Evolutionary conservation across 495 filamentous ascomycete species (phyloP).

Genomic region (Diplogelasinospora grovesii): DNA sequence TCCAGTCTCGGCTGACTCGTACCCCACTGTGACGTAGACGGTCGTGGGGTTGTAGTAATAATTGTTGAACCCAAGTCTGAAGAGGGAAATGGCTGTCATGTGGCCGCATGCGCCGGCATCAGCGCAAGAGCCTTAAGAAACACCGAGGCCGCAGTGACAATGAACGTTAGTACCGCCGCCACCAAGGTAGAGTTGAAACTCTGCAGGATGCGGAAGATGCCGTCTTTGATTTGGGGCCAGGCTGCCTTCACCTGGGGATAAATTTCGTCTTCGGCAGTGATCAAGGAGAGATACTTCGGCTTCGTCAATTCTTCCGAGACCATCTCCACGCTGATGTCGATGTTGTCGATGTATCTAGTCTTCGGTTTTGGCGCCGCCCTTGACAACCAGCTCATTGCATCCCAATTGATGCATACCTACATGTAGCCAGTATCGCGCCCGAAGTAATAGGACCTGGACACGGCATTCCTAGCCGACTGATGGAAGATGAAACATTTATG

Average conservation of each 20-base stretch:
- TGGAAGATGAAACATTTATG: too few species aligned
- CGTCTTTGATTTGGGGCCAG: not conserved
- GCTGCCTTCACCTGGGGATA: too few species aligned
- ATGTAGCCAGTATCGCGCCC: too few species aligned
- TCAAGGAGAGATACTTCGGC: not conserved
- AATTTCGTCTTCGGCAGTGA: too few species aligned
- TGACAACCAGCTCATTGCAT: too few species aligned
- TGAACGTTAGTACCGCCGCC: too few species aligned
- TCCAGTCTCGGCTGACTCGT: slow-evolving; percentile 4
- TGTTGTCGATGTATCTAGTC: not conserved
- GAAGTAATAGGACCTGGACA: too few species aligned
- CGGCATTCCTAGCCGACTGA: too few species aligned
- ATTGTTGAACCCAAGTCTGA: not conserved
- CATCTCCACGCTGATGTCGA: not conserved
- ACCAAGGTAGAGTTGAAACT: not conserved
- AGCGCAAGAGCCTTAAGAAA: too few species aligned
- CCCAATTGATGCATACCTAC: too few species aligned
- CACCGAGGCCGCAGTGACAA: too few species aligned
- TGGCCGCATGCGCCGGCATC: not conserved
- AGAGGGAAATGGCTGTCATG: not conserved
- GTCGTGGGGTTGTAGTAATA: not conserved
- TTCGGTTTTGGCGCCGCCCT: too few species aligned
- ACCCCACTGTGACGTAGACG: not conserved
- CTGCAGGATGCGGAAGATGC: not conserved
- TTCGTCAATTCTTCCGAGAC: not conserved